Evolutionary conservation across 2,329 filamentous ascomycete genomes (phyloP).

Genomic region (Colletotrichum noveboracense): DNA sequence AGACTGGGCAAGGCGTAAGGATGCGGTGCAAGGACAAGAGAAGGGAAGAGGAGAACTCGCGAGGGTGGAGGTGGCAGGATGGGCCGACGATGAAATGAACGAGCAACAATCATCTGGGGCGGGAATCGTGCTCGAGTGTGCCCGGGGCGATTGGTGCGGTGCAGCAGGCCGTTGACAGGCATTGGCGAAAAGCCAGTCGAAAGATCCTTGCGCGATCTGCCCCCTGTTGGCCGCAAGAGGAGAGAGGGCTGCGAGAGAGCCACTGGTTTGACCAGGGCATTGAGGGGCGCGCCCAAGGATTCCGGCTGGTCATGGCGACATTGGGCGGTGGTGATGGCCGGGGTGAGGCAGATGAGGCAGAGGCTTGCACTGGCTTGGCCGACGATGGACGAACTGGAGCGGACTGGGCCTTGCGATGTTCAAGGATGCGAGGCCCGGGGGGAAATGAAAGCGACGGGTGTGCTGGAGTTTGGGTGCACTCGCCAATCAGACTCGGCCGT

Average conservation of each 20-base stretch:
- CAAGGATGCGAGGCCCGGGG: conserved; percentile 7
- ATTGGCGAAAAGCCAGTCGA: neutral
- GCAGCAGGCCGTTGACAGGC: neutral
- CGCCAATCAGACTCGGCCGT: conserved; percentile 18
- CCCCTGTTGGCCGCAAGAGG: neutral
- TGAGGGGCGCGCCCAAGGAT: conserved; percentile 8
- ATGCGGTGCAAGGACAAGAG: conserved; percentile 21
- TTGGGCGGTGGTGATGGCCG: neutral
- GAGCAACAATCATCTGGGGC: neutral
- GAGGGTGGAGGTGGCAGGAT: conserved; percentile 16
- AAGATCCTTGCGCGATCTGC: conserved; percentile 8
- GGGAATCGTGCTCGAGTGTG: neutral
- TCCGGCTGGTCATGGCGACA: conserved; percentile 19
- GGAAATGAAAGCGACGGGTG: conserved; percentile 14
- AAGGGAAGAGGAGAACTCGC: conserved; percentile 13
- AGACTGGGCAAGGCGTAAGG: conserved; percentile 20
- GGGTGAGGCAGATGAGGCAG: neutral
- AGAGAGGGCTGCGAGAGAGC: neutral
- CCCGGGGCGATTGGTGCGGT: neutral
- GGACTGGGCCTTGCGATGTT: neutral
- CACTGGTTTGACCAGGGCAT: conserved; percentile 4
- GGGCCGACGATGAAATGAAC: conserved; percentile 22
- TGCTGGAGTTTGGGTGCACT: neutral
- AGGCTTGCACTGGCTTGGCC: neutral
- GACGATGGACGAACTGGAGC: neutral